A percentile compares a stretch with the other conserved stretches of the same genome.
Conservation (phyloP, 768 basidiomycete species). For the Exidia glandulosa region DNA sequence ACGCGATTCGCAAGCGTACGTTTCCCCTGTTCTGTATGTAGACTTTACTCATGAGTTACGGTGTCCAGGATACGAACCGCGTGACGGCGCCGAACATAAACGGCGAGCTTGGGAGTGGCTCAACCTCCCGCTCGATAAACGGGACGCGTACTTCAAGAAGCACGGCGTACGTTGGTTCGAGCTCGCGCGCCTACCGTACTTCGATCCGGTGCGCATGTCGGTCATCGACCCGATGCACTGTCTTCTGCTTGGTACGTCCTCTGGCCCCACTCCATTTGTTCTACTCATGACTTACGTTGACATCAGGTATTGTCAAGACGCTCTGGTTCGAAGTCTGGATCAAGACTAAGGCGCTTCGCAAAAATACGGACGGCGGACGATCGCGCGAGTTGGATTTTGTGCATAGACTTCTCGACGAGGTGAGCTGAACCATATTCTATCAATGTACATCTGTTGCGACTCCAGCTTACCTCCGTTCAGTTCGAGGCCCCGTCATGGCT, state of each 20-base stretch:
- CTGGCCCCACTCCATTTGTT: neutral
- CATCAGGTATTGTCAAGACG: conserved; percentile 14
- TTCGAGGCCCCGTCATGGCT: conserved; percentile 19
- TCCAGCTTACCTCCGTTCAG: conserved; percentile 5
- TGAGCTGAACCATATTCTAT: neutral
- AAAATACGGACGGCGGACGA: neutral
- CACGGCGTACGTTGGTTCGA: conserved; percentile 14
- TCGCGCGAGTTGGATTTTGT: neutral
- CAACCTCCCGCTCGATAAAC: neutral
- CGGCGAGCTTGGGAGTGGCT: neutral
- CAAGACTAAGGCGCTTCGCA: neutral
- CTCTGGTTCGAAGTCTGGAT: conserved; percentile 18
- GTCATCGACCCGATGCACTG: conserved; percentile 24
- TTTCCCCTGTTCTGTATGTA: neutral
- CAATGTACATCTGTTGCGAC: neutral
- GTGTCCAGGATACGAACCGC: neutral
- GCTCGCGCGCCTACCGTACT: conserved; percentile 20
- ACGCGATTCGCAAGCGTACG: neutral
- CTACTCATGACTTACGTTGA: neutral
- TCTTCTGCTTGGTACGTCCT: conserved; percentile 10
- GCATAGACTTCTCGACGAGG: neutral
- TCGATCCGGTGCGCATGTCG: conserved; percentile 15
- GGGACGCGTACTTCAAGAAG: conserved; percentile 4
- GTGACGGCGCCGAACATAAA: neutral
- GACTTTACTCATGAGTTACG: neutral